Evolutionary conservation across 2,329 filamentous ascomycete genomes (phyloP).

Genomic region (Xylaria multiplex): DNA sequence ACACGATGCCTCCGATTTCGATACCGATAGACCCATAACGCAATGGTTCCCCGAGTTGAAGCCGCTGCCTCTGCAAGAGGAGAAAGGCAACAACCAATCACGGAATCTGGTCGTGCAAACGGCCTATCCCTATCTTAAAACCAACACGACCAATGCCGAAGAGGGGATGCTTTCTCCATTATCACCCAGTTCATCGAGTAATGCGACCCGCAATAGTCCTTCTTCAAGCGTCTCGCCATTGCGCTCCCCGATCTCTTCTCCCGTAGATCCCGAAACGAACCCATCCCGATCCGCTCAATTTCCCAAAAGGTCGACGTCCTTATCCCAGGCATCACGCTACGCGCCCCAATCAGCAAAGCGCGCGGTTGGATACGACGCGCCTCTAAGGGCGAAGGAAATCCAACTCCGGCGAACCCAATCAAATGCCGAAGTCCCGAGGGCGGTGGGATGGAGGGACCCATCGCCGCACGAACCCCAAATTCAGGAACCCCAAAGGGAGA

Average conservation of each 20-base stretch:
- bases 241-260: conserved; percentile 23
- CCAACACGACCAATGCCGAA: conserved; percentile 9
- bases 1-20: background rate
- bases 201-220: conserved; percentile 9
- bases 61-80: background rate
- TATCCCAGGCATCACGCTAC: conserved; percentile 34
- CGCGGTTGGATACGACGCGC: background rate
- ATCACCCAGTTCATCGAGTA: conserved; percentile 14
- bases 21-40: conserved; percentile 33
- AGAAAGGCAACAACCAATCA: conserved; percentile 22
- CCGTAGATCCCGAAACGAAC: conserved; percentile 11
- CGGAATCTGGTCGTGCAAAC: conserved; percentile 9
- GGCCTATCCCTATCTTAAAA: conserved; percentile 16
- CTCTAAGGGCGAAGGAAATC: conserved; percentile 20
- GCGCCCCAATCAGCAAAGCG: conserved; percentile 19
- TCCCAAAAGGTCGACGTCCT: conserved; percentile 35
- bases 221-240: background rate
- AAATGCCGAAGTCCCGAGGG: conserved; percentile 37
- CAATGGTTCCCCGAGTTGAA: conserved; percentile 35
- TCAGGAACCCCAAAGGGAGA: conserved; percentile 17
- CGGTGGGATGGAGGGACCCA: conserved; percentile 30
- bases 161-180: conserved; percentile 28
- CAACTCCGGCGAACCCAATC: conserved; percentile 43
- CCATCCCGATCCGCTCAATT: conserved; percentile 21
- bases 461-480: conserved; percentile 13